Evolutionary conservation across 306 rosid genomes (phyloP).

Genomic region (Calophaca sinica): DNA sequence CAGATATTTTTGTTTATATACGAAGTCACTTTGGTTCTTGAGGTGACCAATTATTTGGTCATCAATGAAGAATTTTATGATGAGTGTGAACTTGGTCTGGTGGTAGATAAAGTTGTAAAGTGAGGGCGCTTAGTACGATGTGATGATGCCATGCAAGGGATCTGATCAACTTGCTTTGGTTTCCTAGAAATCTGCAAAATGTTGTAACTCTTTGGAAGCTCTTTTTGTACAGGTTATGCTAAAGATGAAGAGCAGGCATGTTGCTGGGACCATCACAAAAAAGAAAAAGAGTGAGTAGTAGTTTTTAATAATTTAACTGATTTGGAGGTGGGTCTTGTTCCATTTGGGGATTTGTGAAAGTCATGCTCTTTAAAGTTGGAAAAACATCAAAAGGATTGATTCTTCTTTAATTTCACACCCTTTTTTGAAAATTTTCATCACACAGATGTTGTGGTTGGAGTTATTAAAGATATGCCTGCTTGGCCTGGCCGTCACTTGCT

Average conservation of each 20-base stretch:
- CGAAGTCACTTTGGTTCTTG: too few relatives aligned
- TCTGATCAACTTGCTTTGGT: conserved; percentile 46
- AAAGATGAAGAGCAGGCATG: conserved; percentile 99
- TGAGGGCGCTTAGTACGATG: conserved; percentile 46
- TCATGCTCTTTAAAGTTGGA: conserved; percentile 48
- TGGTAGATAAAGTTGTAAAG: conserved; percentile 50
- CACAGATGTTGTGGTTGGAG: conserved; percentile 80
- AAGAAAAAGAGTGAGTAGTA: conserved; percentile 96
- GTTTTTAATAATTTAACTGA: conserved; percentile 61
- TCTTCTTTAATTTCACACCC: conserved; percentile 37
- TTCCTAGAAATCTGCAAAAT: conserved; percentile 49
- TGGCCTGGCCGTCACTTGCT: conserved; percentile 98
- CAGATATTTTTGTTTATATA: too few relatives aligned
- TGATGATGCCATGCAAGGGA: conserved; percentile 46
- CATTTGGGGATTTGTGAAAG: conserved; percentile 94
- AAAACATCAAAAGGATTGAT: conserved; percentile 46
- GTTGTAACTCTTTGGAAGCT: conserved; percentile 53
- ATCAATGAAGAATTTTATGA: conserved; percentile 57
- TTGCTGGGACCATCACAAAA: conserved; percentile 98
- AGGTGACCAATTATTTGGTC: conserved; percentile 59
- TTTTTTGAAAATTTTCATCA: conserved; percentile 31
- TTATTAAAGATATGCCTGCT: conserved; percentile 89
- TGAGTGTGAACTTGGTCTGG: conserved; percentile 54
- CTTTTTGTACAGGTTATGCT: conserved; percentile 94
- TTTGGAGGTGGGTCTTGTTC: conserved; percentile 82